These are phyloP conservation scores for Eleusine indica DNA, from an alignment of 176 grass and related monocot species.

Conservation along the genomic window DNA sequence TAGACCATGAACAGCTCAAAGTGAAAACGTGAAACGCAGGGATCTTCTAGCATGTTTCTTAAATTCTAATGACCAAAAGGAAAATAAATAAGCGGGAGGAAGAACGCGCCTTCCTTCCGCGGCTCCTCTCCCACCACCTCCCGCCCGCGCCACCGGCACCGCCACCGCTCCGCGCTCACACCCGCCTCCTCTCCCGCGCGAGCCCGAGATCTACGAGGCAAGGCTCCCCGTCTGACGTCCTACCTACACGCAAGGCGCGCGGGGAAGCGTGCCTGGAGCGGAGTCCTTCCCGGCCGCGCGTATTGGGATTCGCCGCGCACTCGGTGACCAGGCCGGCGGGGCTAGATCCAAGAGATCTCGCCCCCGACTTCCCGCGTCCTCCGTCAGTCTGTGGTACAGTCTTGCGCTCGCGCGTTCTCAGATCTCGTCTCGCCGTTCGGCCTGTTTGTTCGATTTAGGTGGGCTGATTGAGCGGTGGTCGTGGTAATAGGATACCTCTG, in stretches of 20 bases:
- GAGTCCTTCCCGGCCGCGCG: background rate
- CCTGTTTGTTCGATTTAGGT: no score
- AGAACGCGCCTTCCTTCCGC: constrained; percentile 25
- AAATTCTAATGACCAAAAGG: background rate
- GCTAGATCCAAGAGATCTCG: constrained; percentile 44
- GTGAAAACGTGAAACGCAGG: constrained; percentile 4
- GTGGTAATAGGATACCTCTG: no score
- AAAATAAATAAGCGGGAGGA: constrained; percentile 31
- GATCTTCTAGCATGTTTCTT: constrained; percentile 1
- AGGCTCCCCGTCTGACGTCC: background rate
- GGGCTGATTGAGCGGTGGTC: no score
- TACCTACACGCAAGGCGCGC: constrained; percentile 1
- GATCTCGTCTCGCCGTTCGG: background rate
- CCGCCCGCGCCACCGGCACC: constrained; percentile 28
- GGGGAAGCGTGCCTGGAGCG: constrained; percentile 2
- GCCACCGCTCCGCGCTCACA: constrained; percentile 18
- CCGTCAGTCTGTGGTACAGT: constrained; percentile 18
- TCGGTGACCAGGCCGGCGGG: constrained; percentile 18
- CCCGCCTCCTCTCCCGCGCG: background rate
- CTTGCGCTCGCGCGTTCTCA: background rate
- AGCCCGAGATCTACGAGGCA: constrained; percentile 25
- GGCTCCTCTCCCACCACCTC: constrained; percentile 37
- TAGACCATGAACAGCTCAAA: background rate
- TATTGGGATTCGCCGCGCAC: constrained; percentile 8
- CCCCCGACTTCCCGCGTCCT: background rate